Evolutionary conservation across 139 green algal species (phyloP).

Genomic region (Tetradesmus lagerheimii): DNA sequence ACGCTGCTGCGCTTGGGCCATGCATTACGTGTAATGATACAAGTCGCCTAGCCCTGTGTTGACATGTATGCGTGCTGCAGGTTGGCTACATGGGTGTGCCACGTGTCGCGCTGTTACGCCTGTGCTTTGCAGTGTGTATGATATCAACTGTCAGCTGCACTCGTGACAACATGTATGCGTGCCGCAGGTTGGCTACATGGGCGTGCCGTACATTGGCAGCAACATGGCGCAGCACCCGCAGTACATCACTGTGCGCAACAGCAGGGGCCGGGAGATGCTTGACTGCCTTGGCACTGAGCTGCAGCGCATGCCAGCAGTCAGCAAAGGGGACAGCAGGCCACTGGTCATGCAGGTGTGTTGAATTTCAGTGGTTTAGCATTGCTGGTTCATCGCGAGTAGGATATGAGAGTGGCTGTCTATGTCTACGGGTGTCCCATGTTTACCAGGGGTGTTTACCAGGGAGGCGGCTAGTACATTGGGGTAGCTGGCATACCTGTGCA

Average conservation of each 20-base stretch:
- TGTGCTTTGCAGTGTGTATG: too few relatives aligned
- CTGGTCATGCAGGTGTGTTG: conserved; percentile 85
- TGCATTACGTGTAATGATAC: too few relatives aligned
- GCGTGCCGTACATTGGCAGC: conserved; percentile 79
- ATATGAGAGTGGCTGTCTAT: too few relatives aligned
- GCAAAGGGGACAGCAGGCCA: conserved; percentile 66
- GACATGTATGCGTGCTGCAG: conserved; percentile 44
- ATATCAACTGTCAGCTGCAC: too few relatives aligned
- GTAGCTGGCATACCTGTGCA: conserved; percentile 91
- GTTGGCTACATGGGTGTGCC: conserved; percentile 56
- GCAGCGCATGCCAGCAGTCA: conserved; percentile 37
- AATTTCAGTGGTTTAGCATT: too few relatives aligned
- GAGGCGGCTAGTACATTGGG: too few relatives aligned
- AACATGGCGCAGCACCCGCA: conserved; percentile 92
- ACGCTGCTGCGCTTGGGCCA: too few relatives aligned
- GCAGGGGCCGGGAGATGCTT: conserved; percentile 86
- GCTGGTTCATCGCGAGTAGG: too few relatives aligned
- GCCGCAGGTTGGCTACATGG: conserved; percentile 97
- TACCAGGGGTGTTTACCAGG: too few relatives aligned
- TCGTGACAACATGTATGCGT: background rate
- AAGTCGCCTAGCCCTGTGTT: too few relatives aligned
- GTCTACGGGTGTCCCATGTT: too few relatives aligned
- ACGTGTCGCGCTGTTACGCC: too few relatives aligned
- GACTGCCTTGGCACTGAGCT: conserved; percentile 55
- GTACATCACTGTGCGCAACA: conserved; percentile 94